Evolutionary conservation across 495 filamentous ascomycete species (phyloP).

Genomic region (Tetracladium setigerum): DNA sequence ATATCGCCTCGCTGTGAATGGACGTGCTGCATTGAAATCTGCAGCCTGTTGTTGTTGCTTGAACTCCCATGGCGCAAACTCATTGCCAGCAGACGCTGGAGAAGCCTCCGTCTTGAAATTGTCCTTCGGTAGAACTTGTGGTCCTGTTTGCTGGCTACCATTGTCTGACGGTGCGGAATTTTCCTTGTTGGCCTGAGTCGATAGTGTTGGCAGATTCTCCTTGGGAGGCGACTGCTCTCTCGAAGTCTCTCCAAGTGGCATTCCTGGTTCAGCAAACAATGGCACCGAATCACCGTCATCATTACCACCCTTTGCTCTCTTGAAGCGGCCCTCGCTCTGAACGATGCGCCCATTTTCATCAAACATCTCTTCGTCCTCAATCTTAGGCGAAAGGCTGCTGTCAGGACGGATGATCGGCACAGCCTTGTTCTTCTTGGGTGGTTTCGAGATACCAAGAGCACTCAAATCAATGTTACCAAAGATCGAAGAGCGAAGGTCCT

Average conservation of each 20-base stretch:
- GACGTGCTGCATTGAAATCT: constrained; percentile 29
- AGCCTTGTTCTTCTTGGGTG: constrained; percentile 66
- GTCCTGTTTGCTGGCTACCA: neutral
- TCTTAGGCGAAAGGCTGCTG: constrained; percentile 29
- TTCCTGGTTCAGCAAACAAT: constrained; percentile 49
- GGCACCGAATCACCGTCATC: constrained; percentile 61
- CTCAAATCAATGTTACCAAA: constrained; percentile 68
- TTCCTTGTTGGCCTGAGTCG: constrained; percentile 24
- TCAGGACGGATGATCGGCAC: constrained; percentile 73
- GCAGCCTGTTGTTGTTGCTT: constrained; percentile 31
- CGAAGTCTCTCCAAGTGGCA: constrained; percentile 41
- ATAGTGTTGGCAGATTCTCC: constrained; percentile 11
- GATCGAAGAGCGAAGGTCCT: constrained; percentile 37
- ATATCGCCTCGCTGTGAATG: constrained; percentile 21
- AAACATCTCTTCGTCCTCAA: constrained; percentile 34
- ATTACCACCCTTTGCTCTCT: constrained; percentile 56
- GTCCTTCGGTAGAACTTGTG: constrained; percentile 1
- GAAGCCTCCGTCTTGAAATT: constrained; percentile 20
- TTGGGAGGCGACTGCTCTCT: constrained; percentile 31
- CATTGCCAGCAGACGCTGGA: constrained; percentile 27
- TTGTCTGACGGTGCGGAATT: constrained; percentile 18
- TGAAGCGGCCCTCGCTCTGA: constrained; percentile 54
- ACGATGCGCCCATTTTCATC: constrained; percentile 42
- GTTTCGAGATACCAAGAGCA: constrained; percentile 47
- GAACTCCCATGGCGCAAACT: constrained; percentile 36